Evolutionary conservation across 441 rosid species (phyloP).

Genomic region (Oxalis stricta): DNA sequence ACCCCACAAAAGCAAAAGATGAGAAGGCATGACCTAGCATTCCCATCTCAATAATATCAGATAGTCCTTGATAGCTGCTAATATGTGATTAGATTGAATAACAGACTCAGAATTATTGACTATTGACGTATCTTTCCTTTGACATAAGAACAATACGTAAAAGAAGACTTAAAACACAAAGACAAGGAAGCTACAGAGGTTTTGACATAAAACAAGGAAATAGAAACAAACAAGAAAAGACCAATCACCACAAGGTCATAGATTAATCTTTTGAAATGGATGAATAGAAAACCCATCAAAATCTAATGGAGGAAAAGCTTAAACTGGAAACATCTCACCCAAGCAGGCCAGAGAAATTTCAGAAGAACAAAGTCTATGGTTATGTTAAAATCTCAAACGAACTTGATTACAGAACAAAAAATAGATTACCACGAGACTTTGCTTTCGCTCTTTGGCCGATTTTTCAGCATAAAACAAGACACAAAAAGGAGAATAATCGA

Average conservation of each 20-base stretch:
- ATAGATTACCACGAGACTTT: no score
- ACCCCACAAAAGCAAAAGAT: slow-evolving; percentile 24
- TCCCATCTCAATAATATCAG: slow-evolving; percentile 14
- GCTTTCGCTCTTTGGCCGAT: no score
- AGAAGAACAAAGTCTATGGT: no score
- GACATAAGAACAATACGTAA: neutral
- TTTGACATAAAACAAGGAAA: neutral
- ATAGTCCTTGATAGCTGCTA: slow-evolving; percentile 7
- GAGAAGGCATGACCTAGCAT: slow-evolving; percentile 12
- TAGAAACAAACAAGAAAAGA: neutral
- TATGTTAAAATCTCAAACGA: no score
- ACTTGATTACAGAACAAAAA: no score
- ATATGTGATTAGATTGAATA: slow-evolving; percentile 1
- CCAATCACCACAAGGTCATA: neutral
- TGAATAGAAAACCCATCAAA: neutral
- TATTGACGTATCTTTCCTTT: slow-evolving; percentile 3
- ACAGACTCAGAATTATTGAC: neutral
- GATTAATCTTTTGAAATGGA: neutral
- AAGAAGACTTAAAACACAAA: neutral
- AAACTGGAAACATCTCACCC: no score
- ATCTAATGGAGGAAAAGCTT: neutral
- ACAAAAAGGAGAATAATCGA: no score
- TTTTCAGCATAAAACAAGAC: no score
- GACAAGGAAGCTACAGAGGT: neutral
- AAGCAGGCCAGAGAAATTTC: neutral